Base-by-base conservation (phyloP, 164 flowering plant genomes). In the Brasenia schreberi region DNA sequence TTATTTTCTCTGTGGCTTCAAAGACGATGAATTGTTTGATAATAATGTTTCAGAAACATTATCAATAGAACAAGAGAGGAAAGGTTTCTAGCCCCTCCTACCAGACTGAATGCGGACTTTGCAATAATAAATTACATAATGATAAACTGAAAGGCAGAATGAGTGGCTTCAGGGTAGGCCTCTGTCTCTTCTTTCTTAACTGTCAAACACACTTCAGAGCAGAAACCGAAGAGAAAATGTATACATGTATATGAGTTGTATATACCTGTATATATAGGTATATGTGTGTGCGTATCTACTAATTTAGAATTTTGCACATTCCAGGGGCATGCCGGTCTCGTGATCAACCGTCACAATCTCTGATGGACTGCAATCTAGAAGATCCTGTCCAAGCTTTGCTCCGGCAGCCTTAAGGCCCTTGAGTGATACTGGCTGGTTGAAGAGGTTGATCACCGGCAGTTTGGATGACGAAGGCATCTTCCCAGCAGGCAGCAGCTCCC, bases 391-490 rank as follows among this genome's bases (percentile, higher is more conserved):
- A 64, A 94, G 59, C 84, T 89, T 91, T 0, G 96, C 95, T 10
- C 97, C 97, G 0, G 97, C 97, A 0, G 89, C 85, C 77, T 91
- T 94, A 12, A 94, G 76, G 1, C 99, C 99, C 72, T 74, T 91
- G 11, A 94, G 73, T 1, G 99, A 94, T 61, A 85, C 77, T 0
- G 96, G 81, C 72, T 85, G 93, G 77, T 91, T 94, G 73, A 94
- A 94, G 65, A 94, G 86, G 74, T 89, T 94, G 5, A 94, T 19
- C 0, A 92, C 84, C 16, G 98, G 98, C 69, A 93, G 68, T 59
- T 77, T 87, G 17, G 96, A 90, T 7, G 92, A 97, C 5, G 96
- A 80, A 17, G 98, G 98, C 79, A 93, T 6, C 68, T 90, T 90
- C 65, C 81, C 85, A 17, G 71, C 72, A 0, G 97, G 98, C 76